Evolutionary conservation across 495 filamentous ascomycete species (phyloP).

Genomic region (Xylaria curta): DNA sequence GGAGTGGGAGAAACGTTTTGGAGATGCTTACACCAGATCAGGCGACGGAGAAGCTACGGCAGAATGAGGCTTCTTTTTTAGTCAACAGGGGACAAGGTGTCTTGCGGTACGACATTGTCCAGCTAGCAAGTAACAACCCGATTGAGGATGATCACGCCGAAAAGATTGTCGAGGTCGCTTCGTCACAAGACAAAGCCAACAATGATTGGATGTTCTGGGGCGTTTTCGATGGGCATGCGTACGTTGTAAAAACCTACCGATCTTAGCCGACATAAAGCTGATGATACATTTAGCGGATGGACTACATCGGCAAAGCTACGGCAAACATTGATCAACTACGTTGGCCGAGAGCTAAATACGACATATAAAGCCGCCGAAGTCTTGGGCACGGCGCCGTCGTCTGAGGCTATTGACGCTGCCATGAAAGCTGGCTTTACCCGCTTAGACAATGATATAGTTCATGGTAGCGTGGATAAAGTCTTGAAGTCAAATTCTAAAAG

Average conservation of each 20-base stretch:
- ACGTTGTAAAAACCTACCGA: constrained; percentile 39
- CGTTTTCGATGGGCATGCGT: constrained; percentile 97
- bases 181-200: constrained; percentile 42
- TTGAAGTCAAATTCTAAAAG: constrained; percentile 84
- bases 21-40: constrained; percentile 98
- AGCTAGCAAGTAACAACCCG: constrained; percentile 93
- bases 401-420: constrained; percentile 82
- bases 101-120: constrained; percentile 92
- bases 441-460: constrained; percentile 90
- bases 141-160: constrained; percentile 99
- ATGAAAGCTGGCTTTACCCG: constrained; percentile 91
- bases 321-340: constrained; percentile 87
- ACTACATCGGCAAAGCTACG: constrained; percentile 96
- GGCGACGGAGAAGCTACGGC: constrained; percentile 85
- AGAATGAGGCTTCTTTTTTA: constrained; percentile 87
- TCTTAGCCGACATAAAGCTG: constrained; percentile 26
- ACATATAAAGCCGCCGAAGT: constrained; percentile 80
- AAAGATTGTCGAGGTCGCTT: constrained; percentile 90
- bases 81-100: constrained; percentile 91
- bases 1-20: constrained; percentile 78
- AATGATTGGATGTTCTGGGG: constrained; percentile 99
- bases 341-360: constrained; percentile 90
- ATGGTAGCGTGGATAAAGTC: constrained; percentile 87
- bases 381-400: constrained; percentile 62
- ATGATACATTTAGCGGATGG: constrained; percentile 72